Base-by-base conservation (phyloP, 2,329 filamentous ascomycete genomes). In the Fusarium tupiense region DNA sequence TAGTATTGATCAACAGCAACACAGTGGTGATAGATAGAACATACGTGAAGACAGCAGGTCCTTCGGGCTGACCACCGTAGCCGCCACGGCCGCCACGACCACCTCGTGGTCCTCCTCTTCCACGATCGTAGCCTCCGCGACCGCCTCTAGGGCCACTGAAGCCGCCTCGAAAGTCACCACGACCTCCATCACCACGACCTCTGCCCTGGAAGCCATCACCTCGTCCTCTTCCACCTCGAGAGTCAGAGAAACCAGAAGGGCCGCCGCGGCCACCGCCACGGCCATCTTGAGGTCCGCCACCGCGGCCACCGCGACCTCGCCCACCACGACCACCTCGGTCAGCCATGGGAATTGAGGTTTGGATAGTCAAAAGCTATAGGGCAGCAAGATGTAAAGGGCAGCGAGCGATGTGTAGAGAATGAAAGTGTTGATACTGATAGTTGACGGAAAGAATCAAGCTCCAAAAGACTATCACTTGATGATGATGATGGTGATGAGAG, bases 311-410 rank as follows among this genome's bases (percentile, higher is more conserved):
- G 22, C 73, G 78, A 10, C 78, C 66, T 24, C 78, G 71, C 17
- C 76, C 76, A 37, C 75, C 73, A 37, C 72, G 64, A 50, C 73
- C 64, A 40, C 79, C 71, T 52, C 76, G 72, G 26, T 74, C 80
- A 29, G 80, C 71, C 80, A 81, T 81, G 46, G 31, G 50, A 38
- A 41, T 44, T 40, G 40, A 38, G 46, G 44, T 20, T 35, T 41
- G 20, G 14, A 29, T 20, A 43, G 8, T 35, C n/a, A 57, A 35
- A 6, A 8, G 22, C n/a, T 37, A n/a, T 43, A 38, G 6, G 20
- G 19, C 26, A n/a, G 40, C 11, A 52, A 57, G 31, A 43, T 50
- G 33, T 37, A n/a, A 67, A 44, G 13, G 49, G 14, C 5, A 46
- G 40, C 19, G 24, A 54, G 31, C 46, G 26, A 43, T 54, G n/a